These are phyloP conservation scores for Plantago elongata DNA, from an alignment of 257 asterid species.

Conservation along the genomic window DNA sequence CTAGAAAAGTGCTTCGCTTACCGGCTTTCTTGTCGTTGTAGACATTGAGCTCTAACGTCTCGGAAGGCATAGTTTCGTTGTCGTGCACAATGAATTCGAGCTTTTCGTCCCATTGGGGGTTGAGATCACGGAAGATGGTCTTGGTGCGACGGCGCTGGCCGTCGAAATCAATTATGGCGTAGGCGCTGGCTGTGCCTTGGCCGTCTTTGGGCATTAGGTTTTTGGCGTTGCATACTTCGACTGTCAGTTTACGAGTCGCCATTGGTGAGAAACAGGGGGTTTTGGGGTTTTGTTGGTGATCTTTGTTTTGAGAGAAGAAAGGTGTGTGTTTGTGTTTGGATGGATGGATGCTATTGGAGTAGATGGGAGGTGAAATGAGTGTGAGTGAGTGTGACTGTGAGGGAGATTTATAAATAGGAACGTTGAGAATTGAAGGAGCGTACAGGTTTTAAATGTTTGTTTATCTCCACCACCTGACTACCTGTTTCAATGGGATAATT, in stretches of 20 bases:
- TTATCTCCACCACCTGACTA: no score
- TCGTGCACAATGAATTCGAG: slow-evolving; percentile 72
- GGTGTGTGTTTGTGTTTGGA: slow-evolving; percentile 10
- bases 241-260: slow-evolving; percentile 52
- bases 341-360: slow-evolving; percentile 3
- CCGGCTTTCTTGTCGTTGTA: slow-evolving; percentile 75
- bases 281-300: neutral
- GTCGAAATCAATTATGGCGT: slow-evolving; percentile 69
- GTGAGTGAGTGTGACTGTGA: slow-evolving; percentile 14
- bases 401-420: neutral
- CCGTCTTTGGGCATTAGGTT: slow-evolving; percentile 96
- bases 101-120: slow-evolving; percentile 86
- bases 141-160: slow-evolving; percentile 91
- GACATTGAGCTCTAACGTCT: slow-evolving; percentile 59
- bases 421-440: slow-evolving; percentile 1
- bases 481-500: no score
- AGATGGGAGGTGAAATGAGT: slow-evolving; percentile 16
- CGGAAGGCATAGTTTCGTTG: slow-evolving; percentile 43
- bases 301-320: neutral
- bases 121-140: slow-evolving; percentile 70
- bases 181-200: slow-evolving; percentile 91
- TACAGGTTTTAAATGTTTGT: neutral
- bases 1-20: slow-evolving; percentile 66
- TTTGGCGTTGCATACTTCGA: slow-evolving; percentile 68
- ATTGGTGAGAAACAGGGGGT: slow-evolving; percentile 12